A percentile compares a stretch with the other conserved stretches of the same genome.
phyloP scores from a whole-genome alignment of 2,329 filamentous ascomycete genomes.

The Thermothelomyces thermophilus region DNA sequence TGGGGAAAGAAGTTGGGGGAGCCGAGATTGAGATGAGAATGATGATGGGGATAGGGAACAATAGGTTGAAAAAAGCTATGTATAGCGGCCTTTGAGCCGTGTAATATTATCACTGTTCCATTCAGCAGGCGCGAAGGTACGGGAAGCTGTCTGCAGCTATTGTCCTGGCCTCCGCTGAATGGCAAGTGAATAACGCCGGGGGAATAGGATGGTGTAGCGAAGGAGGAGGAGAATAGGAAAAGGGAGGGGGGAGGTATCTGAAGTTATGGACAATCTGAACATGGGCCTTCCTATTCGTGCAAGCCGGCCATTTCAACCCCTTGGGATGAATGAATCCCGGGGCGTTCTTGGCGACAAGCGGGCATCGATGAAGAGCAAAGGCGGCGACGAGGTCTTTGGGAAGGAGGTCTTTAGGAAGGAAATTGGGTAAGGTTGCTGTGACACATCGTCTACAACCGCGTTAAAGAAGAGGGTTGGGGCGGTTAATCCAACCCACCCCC shows the following conservation, averaged over 20 bases:
- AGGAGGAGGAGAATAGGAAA: not conserved
- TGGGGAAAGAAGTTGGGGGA: not conserved
- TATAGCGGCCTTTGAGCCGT: not conserved
- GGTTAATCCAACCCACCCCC: not conserved
- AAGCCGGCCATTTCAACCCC: not conserved
- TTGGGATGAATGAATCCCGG: not conserved
- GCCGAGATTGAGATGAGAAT: not conserved
- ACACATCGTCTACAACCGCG: not conserved
- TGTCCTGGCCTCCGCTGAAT: slow-evolving; percentile 7
- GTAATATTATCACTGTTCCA: no score
- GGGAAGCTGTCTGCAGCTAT: slow-evolving; percentile 4
- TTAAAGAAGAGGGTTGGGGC: no score
- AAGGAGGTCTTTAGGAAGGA: not conserved
- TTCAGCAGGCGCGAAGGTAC: slow-evolving; percentile 2
- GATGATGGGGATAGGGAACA: not conserved
- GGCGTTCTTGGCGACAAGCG: not conserved
- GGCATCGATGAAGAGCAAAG: not conserved
- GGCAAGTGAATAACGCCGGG: not conserved
- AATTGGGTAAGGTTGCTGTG: not conserved
- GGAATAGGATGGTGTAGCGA: not conserved
- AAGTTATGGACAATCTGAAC: not conserved
- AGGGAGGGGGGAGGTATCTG: not conserved
- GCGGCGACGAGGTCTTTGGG: not conserved
- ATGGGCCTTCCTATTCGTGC: slow-evolving; percentile 1
- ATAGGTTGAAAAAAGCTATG: not conserved